phyloP scores from a whole-genome alignment of 225 moss, liverwort and hornwort species.

The Pseudoscleropodium purum region DNA sequence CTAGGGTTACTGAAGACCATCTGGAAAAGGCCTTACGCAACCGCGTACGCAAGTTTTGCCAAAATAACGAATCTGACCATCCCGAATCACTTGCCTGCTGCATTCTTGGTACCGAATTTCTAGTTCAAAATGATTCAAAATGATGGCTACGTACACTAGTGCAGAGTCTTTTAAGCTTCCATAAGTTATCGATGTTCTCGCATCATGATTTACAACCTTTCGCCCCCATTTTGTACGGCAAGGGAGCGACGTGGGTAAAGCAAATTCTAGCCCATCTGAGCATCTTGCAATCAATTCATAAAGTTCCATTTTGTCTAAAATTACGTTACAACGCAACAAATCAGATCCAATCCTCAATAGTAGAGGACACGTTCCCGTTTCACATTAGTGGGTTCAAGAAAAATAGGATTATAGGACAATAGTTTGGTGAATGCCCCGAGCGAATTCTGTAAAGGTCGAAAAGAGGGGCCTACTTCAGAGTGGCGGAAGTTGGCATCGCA shows the following conservation, averaged over 20 bases:
- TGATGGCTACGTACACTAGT: slow-evolving; percentile 19
- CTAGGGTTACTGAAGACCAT: not conserved
- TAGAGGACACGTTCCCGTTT: not conserved
- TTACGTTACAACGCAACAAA: no score
- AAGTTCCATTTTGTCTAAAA: no score
- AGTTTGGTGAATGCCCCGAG: not conserved
- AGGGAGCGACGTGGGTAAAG: no score
- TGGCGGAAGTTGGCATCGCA: not conserved
- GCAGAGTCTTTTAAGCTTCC: no score
- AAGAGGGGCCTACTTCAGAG: not conserved
- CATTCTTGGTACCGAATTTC: not conserved
- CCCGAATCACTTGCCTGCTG: not conserved
- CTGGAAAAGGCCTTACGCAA: not conserved
- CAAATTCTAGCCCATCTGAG: no score
- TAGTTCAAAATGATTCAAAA: slow-evolving; percentile 49
- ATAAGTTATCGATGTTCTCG: no score
- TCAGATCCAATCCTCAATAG: no score
- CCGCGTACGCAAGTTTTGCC: not conserved
- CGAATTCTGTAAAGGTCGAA: not conserved
- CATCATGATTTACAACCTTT: no score
- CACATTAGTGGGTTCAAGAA: not conserved
- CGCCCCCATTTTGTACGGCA: no score
- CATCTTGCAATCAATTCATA: no score
- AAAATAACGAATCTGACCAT: not conserved
- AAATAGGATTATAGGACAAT: not conserved